Conservation (phyloP, 257 asterid genomes). For the Nyctanthes arbortristis region DNA sequence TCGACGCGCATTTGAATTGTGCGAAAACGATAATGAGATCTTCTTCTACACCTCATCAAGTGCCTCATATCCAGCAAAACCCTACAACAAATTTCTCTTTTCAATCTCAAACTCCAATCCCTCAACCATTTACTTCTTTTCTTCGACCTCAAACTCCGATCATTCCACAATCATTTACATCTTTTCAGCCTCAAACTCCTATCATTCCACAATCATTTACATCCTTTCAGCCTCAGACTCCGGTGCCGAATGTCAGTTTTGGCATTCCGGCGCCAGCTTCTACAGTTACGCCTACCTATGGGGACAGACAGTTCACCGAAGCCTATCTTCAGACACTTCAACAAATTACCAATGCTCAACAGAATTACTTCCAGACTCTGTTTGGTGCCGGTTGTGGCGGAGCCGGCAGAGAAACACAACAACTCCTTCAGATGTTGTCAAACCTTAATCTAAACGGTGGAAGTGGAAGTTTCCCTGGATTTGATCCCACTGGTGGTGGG, state of each 20-base stretch:
- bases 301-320: conserved; percentile 16
- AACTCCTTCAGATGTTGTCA: too few relatives aligned
- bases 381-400: conserved; percentile 25
- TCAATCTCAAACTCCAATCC: conserved; percentile 12
- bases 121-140: conserved; percentile 25
- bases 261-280: conserved; percentile 28
- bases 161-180: too few relatives aligned
- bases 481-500: conserved; percentile 15
- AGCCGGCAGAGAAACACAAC: conserved; percentile 14
- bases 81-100: not conserved
- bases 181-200: too few relatives aligned
- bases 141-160: conserved; percentile 16
- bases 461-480: too few relatives aligned
- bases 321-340: conserved; percentile 20
- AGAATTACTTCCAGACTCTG: conserved; percentile 30
- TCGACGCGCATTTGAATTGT: conserved; percentile 61
- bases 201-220: too few relatives aligned
- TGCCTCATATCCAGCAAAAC: not conserved
- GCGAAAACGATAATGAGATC: conserved; percentile 20
- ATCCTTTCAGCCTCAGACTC: too few relatives aligned
- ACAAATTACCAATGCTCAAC: conserved; percentile 21
- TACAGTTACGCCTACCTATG: conserved; percentile 7
- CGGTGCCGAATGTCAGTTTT: too few relatives aligned
- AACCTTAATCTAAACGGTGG: too few relatives aligned
- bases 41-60: not conserved